Evolutionary conservation across 768 basidiomycete species (phyloP).

Genomic region (Boletus rufocinnamomeus): DNA sequence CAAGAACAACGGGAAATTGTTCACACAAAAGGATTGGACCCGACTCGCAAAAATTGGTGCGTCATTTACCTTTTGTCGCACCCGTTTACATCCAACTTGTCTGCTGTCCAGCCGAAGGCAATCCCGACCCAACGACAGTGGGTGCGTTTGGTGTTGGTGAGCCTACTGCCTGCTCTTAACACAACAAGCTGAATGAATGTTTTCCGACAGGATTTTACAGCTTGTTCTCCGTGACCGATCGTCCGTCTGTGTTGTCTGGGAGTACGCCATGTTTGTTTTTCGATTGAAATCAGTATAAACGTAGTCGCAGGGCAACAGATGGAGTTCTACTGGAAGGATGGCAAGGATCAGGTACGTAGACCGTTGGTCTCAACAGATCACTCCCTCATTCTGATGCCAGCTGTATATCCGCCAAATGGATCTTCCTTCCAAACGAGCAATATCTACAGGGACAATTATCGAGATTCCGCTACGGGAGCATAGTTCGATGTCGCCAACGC

Average conservation of each 20-base stretch:
- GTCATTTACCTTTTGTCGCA: constrained; percentile 20
- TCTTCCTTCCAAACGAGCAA: constrained; percentile 64
- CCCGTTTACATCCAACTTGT: background rate
- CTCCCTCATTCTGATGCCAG: constrained; percentile 36
- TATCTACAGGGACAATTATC: constrained; percentile 43
- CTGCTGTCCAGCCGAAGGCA: constrained; percentile 76
- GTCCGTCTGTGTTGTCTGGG: constrained; percentile 75
- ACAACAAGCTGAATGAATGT: background rate
- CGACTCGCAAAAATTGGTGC: constrained; percentile 86
- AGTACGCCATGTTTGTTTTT: constrained; percentile 38
- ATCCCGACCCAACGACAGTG: constrained; percentile 92
- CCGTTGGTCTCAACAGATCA: background rate
- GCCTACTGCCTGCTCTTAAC: constrained; percentile 14
- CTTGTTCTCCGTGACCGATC: constrained; percentile 77
- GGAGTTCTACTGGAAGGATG: constrained; percentile 91
- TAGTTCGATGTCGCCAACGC: constrained; percentile 67
- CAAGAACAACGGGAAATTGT: constrained; percentile 82
- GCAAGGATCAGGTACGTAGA: constrained; percentile 57
- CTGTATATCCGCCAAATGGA: constrained; percentile 75
- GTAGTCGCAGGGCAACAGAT: constrained; percentile 68
- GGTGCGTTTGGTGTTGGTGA: constrained; percentile 88
- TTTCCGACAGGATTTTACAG: constrained; percentile 63
- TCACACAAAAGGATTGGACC: constrained; percentile 84
- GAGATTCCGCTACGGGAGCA: constrained; percentile 82
- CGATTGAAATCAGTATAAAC: constrained; percentile 13